Evolutionary conservation across 2,329 filamentous ascomycete species (phyloP).

Genomic region (Sordariomycetes sp.): DNA sequence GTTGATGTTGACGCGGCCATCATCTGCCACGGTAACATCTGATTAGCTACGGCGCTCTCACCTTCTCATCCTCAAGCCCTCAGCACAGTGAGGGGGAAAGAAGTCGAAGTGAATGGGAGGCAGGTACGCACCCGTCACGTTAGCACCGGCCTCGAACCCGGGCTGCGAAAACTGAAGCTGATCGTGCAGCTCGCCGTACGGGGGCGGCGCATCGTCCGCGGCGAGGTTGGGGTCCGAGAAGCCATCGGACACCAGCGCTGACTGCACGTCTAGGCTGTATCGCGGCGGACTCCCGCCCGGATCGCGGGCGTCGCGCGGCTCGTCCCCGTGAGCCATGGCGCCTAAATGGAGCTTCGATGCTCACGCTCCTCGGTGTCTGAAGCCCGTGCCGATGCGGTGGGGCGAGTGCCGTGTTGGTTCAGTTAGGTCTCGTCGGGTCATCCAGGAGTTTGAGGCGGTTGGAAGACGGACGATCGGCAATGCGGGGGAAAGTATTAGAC

Average conservation of each 20-base stretch:
- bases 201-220: constrained; percentile 32
- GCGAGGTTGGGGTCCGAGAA: constrained; percentile 27
- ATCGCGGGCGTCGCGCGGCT: background rate
- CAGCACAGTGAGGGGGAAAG: background rate
- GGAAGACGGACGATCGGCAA: background rate
- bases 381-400: background rate
- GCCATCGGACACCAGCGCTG: constrained; percentile 22
- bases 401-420: background rate
- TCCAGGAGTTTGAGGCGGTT: background rate
- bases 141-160: constrained; percentile 49
- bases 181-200: constrained; percentile 44
- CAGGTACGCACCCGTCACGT: constrained; percentile 32
- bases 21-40: constrained; percentile 29
- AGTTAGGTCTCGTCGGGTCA: background rate
- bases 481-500: too few relatives aligned
- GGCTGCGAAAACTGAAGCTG: constrained; percentile 46
- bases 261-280: constrained; percentile 12
- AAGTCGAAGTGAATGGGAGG: background rate
- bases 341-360: background rate
- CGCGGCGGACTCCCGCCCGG: constrained; percentile 4
- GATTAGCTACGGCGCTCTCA: background rate
- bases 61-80: background rate
- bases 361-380: background rate
- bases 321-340: background rate
- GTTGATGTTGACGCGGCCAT: constrained; percentile 69